Conservation (phyloP, 73 alveolate genomes). For the Tetrahymena elliotti region DNA sequence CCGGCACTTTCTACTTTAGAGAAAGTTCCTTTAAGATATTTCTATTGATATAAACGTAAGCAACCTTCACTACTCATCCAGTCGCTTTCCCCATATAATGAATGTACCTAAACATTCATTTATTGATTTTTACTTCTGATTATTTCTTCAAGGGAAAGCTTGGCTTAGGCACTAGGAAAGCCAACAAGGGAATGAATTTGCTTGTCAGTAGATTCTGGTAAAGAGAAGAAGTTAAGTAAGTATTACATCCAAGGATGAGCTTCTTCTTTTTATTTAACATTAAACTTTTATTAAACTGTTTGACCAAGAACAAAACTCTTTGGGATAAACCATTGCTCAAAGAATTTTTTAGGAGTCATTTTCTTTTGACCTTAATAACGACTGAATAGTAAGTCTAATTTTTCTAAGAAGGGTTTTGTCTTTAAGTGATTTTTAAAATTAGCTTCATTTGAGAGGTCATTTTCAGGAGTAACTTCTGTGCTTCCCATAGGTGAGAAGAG, state of each 20-base stretch:
- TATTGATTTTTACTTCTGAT: neutral
- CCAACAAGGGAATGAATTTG: neutral
- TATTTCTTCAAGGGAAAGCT: neutral
- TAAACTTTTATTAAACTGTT: neutral
- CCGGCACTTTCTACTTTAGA: neutral
- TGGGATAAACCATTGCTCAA: neutral
- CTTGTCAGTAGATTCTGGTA: neutral
- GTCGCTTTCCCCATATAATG: neutral
- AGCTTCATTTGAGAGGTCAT: neutral
- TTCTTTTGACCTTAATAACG: neutral
- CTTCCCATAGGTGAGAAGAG: conserved; percentile 62
- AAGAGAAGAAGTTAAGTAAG: neutral
- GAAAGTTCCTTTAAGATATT: neutral
- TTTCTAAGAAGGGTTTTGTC: neutral
- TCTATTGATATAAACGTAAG: neutral
- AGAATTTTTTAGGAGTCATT: neutral
- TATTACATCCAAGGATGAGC: neutral
- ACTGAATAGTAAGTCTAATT: neutral
- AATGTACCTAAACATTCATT: neutral
- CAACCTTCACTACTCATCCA: neutral
- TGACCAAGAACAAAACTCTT: neutral
- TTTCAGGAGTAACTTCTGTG: neutral
- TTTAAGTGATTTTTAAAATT: neutral
- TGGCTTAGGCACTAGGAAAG: neutral
- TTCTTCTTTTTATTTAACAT: neutral